Evolutionary conservation across 2,329 filamentous ascomycete genomes (phyloP).

Genomic region (Phaeosphaeriaceae sp.): DNA sequence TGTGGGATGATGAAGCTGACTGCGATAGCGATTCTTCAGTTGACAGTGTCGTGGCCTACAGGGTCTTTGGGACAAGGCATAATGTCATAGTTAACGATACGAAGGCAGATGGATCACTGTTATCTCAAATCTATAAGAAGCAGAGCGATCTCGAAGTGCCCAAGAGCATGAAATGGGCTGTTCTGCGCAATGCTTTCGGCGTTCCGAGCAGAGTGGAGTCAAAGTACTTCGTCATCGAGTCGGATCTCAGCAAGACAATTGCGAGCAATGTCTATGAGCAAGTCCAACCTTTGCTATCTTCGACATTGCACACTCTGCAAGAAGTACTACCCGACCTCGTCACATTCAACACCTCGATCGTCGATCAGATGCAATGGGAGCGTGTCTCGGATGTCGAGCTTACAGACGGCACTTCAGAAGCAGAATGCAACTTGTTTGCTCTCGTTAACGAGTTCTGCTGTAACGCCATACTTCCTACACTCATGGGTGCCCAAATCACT

Average conservation of each 20-base stretch:
- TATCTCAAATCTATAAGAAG: conserved; percentile 40
- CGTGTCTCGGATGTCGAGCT: conserved; percentile 57
- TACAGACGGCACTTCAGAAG: conserved; percentile 52
- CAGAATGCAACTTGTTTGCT: conserved; percentile 53
- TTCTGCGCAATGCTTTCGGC: conserved; percentile 39
- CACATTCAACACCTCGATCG: conserved; percentile 64
- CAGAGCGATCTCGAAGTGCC: conserved; percentile 24
- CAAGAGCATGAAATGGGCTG: conserved; percentile 23
- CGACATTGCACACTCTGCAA: conserved; percentile 39
- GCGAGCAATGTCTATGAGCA: conserved; percentile 54
- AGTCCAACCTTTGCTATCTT: conserved; percentile 51
- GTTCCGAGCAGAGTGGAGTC: conserved; percentile 29
- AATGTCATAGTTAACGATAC: conserved; percentile 56
- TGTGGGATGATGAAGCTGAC: conserved; percentile 11
- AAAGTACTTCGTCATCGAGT: conserved; percentile 28
- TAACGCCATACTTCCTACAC: conserved; percentile 55
- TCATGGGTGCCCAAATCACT: conserved; percentile 60
- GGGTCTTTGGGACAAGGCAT: conserved; percentile 58
- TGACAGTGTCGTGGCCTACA: conserved; percentile 56
- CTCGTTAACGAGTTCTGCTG: conserved; percentile 66
- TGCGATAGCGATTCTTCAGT: conserved; percentile 43
- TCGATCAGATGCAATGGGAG: conserved; percentile 71
- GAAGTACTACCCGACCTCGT: conserved; percentile 62
- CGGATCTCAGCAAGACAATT: conserved; percentile 40
- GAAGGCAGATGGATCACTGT: conserved; percentile 47